A percentile compares a stretch with the other conserved stretches of the same genome.
Evolutionary conservation across 225 moss, liverwort and hornwort genomes (phyloP).

Genomic region (Pseudisothecium myosuroides): DNA sequence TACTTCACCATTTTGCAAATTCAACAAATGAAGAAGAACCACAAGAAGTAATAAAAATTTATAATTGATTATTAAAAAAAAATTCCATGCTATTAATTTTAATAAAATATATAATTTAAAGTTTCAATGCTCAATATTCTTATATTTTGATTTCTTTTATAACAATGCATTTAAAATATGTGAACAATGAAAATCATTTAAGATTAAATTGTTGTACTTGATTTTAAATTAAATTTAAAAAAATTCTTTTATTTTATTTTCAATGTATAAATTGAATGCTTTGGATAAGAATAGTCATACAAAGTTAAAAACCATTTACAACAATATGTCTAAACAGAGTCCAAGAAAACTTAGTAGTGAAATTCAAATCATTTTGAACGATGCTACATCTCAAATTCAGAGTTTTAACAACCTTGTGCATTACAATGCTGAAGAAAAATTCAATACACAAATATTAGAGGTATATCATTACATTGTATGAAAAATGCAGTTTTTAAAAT

Average conservation of each 20-base stretch:
- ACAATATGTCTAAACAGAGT: neutral
- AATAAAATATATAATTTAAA: too few relatives aligned
- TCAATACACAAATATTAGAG: neutral
- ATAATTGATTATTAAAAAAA: too few relatives aligned
- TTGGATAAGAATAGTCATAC: neutral
- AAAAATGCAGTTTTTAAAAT: neutral
- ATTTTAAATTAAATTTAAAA: neutral
- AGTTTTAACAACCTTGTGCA: neutral
- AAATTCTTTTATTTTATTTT: neutral
- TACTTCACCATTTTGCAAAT: constrained; percentile 7
- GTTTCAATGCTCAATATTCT: too few relatives aligned
- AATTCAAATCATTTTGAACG: constrained; percentile 4
- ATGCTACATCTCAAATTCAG: neutral
- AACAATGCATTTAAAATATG: neutral
- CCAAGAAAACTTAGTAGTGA: neutral
- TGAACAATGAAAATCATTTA: neutral
- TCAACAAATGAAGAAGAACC: neutral
- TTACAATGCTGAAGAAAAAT: neutral
- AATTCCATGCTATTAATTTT: neutral
- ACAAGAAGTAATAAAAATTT: neutral
- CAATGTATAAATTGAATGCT: neutral
- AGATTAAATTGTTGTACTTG: fast-evolving
- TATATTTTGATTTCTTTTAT: too few relatives aligned
- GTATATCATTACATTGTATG: neutral
- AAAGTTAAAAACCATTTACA: neutral